These are phyloP conservation scores for Vigna trinervia DNA, from an alignment of 306 rosid genomes.

Conservation along the genomic window DNA sequence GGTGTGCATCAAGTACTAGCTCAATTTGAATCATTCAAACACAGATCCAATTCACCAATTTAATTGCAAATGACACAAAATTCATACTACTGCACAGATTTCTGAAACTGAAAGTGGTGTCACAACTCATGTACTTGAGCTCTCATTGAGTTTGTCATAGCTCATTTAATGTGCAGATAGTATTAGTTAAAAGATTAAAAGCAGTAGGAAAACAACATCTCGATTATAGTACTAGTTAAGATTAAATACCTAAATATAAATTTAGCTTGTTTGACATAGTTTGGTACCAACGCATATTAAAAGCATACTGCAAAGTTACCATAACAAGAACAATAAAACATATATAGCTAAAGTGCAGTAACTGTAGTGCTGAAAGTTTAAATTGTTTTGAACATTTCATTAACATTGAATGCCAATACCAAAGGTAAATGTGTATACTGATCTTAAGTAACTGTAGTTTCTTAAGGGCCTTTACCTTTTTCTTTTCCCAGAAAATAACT, in stretches of 20 bases:
- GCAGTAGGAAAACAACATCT: constrained; percentile 22
- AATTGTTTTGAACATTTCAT: constrained; percentile 25
- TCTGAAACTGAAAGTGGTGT: too few species aligned
- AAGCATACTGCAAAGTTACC: constrained; percentile 39
- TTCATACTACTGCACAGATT: too few species aligned
- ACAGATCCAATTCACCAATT: too few species aligned
- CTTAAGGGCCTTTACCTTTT: constrained; percentile 26
- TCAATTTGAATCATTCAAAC: too few species aligned
- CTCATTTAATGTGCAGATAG: too few species aligned
- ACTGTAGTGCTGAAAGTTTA: constrained; percentile 4
- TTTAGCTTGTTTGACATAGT: constrained; percentile 15
- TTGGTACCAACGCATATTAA: constrained; percentile 6
- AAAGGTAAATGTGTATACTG: constrained; percentile 33
- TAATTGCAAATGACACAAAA: too few species aligned
- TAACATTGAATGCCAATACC: constrained; percentile 35
- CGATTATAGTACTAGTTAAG: constrained; percentile 23
- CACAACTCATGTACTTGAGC: too few species aligned
- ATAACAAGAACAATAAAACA: constrained; percentile 13
- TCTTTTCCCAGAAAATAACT: constrained; percentile 5
- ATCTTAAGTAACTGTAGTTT: constrained; percentile 38
- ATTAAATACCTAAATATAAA: constrained; percentile 7
- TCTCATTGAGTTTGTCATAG: too few species aligned
- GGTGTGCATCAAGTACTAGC: too few species aligned
- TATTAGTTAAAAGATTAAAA: constrained; percentile 3
- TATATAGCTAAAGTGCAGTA: constrained; percentile 1